Base-by-base conservation (phyloP, 768 basidiomycete genomes). In the Pleurotus salmoneostramineus region DNA sequence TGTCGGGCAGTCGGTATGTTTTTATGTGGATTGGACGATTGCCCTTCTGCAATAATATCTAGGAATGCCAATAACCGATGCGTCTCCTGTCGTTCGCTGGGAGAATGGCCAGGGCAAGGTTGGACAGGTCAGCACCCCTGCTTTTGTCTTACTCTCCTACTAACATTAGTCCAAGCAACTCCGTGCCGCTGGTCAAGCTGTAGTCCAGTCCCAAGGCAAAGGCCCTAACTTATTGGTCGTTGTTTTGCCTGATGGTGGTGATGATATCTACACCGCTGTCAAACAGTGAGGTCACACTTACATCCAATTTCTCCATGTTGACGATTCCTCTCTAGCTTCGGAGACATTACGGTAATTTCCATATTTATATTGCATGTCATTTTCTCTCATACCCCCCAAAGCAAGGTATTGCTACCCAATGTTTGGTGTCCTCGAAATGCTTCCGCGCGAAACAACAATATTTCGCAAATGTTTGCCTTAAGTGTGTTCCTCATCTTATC, bases 351-450 rank as follows among this genome's bases (percentile, higher is more conserved):
- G 34, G 33, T 57, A 37, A 58, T 48, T 56, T 21, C 1, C 8
- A 4, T 31, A 3, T 27, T 33, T 6, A 11, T 21, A 32, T 8
- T 8, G 27, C n/a, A 15, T 33, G 11, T 46, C 6, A 36, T 52
- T 15, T 35, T 42, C 12, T 31, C 35, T 15, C 21, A 34, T n/a
- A 15, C 37, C n/a, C n/a, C 14, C 35, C 32, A 6, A 63, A 88
- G 84, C 77, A 80, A 63, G 91, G 91, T 27, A 83, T 91, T 4
- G 84, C 90, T 0, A 93, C 91, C 0, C 91, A 93, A 60, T 93
- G 91, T 66, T 62, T 93, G 63, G 89, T 88, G 67, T 77, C 77
- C 14, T 70, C 67, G 4, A 91, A 91, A 63, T 88, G 87, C 65
- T 77, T 71, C 61, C 72, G 79, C 3, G 90, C 88, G 0, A 91